Evolutionary conservation across 306 rosid species (phyloP), one percentile per base, ranked within the genome.

Genomic region (Citrullus amarus): DNA sequence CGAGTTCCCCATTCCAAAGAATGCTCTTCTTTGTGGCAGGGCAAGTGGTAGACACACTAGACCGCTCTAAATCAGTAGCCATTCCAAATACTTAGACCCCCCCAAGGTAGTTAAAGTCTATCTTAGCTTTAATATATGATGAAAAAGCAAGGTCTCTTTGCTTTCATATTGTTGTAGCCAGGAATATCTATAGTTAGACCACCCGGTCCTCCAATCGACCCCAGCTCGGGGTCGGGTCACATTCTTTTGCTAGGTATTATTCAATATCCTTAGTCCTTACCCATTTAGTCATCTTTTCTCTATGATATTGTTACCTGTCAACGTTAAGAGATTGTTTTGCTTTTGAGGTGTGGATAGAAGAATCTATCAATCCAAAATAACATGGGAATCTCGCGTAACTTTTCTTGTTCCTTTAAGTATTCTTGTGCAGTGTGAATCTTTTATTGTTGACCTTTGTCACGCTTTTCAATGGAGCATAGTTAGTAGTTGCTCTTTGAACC

Each of bases 211-310:
- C 71, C 15, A 3, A 41, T 36, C 65, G 92, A 88, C 92, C 91
- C 82, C 89, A 87, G 22, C 95, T 90, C 89, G 85, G 79, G 95
- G 95, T 90, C 88, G 61, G 92, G 91, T 90, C 95, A 73, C 86
- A 87, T 90, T 90, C 88, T 90, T 90, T 90, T 15, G 12, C 71
- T 22, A 58, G 61, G 50, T 61, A 67, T 83, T 6, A 48, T 84
- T 85, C 25, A 56, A 75, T 85, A 22, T 22, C 22, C 22, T 22
- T 22, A 22, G 79, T 65, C 80, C 75, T 75, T 81, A 58, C 73
- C 79, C 58, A 69, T 78, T 82, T 78, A 79, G 72, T 81, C 54
- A 28, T 70, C 61, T 86, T 51, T 51, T 77, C 48, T 38, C 14
- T 38, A 48, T 63, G n/a, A 13, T 16, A 55, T 32, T 76, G 68